Evolutionary conservation across 495 filamentous ascomycete genomes (phyloP), one percentile per base, ranked within the genome.

Genomic region (Choiromyces venosus): DNA sequence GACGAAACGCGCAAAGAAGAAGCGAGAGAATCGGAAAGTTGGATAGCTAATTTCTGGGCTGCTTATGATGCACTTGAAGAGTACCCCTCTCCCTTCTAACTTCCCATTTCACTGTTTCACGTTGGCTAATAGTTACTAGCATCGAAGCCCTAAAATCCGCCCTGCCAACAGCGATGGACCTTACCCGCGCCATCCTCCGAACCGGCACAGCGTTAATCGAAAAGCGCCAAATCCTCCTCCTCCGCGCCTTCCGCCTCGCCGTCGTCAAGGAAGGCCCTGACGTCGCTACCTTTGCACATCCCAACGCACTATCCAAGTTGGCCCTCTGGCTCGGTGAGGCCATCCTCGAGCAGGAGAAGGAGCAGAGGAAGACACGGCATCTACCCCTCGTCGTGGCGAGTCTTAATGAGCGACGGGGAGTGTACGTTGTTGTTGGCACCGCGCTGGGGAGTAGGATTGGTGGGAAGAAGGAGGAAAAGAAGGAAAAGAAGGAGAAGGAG

Each of bases 231-330:
- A 97, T 99, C 75, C 90, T 91, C 18, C 92, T 96, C 81, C 85
- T 99, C 42, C 89, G 91, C 9, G 91, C 93, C 9, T 99, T 97
- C 83, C 91, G 95, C 46, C 94, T 99, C 85, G 93, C 91, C 14
- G 91, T 99, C 37, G 94, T 99, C 77, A 96, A 96, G 79, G 95
- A 98, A 80, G 92, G 94, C 1, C 92, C 94, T 0, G 95, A 97
- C 78, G 91, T 96, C 8, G 83, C 87, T 56, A 86, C 97, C 12
- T 99, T 99, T 82, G 91, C 90, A 9, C 94, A 97, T 78, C 93
- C 95, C 0, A 91, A 92, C 5, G 96, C 96, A 14, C 83, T 99
- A 70, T 94, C 92, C 4, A 97, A 98, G 82, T 86, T 99, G 14
- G 93, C 93, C 0, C 84, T 97, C 3, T 99, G 95, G 95, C 87